Evolutionary conservation across 495 filamentous ascomycete genomes (phyloP).

Genomic region (Trichoderma erinaceum): DNA sequence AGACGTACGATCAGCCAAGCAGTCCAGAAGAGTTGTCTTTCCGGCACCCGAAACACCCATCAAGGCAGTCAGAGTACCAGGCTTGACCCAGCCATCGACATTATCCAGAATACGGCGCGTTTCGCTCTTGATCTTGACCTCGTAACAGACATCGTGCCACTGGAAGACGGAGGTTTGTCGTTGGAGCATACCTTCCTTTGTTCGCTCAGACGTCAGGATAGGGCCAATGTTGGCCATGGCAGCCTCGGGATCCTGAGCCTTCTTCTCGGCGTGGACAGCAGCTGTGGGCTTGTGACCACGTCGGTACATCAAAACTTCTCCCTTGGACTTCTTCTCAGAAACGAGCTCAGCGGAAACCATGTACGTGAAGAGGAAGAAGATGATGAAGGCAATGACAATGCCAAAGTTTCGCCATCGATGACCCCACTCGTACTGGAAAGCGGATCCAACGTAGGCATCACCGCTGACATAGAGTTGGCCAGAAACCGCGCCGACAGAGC

Average conservation of each 20-base stretch:
- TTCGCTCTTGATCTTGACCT: constrained; percentile 80
- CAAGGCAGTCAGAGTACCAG: constrained; percentile 81
- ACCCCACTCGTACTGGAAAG: constrained; percentile 53
- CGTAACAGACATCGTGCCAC: constrained; percentile 81
- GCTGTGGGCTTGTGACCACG: constrained; percentile 59
- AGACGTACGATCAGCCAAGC: constrained; percentile 69
- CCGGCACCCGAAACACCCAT: constrained; percentile 74
- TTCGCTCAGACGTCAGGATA: constrained; percentile 32
- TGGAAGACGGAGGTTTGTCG: constrained; percentile 66
- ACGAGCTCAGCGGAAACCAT: constrained; percentile 69
- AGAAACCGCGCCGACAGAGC: constrained; percentile 52
- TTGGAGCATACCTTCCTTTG: constrained; percentile 46
- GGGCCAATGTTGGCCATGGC: constrained; percentile 35
- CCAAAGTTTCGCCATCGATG: constrained; percentile 80
- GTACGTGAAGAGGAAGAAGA: constrained; percentile 60
- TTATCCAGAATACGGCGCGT: constrained; percentile 71
- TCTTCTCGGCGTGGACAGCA: constrained; percentile 44
- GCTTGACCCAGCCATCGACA: constrained; percentile 87
- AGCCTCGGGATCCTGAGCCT: constrained; percentile 48
- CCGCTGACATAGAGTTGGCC: constrained; percentile 53
- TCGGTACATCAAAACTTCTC: constrained; percentile 82
- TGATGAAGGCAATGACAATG: constrained; percentile 68
- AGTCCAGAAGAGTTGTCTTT: constrained; percentile 68
- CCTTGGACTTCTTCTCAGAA: constrained; percentile 72
- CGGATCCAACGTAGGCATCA: constrained; percentile 58